phyloP scores from a whole-genome alignment of 306 rosid species.

The Boehmeria nivea region DNA sequence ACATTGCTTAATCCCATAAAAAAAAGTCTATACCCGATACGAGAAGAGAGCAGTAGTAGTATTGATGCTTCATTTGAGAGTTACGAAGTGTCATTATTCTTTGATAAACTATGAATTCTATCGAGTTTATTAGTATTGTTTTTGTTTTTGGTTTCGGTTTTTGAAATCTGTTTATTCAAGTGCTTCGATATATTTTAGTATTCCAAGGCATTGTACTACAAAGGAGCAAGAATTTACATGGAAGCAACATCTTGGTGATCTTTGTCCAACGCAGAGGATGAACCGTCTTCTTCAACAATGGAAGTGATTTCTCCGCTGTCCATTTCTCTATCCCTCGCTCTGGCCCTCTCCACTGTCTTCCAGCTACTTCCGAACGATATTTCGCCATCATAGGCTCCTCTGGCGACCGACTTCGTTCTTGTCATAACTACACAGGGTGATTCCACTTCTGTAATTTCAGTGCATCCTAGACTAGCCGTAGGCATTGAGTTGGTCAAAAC shows the following conservation, averaged over 20 bases:
- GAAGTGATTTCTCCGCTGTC: constrained; percentile 35
- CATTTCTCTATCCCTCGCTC: too few relatives aligned
- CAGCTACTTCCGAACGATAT: constrained; percentile 51
- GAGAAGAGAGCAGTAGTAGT: too few relatives aligned
- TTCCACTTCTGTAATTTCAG: constrained; percentile 18
- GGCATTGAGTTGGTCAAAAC: background rate
- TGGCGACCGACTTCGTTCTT: constrained; percentile 20
- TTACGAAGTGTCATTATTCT: too few relatives aligned
- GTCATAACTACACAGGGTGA: background rate
- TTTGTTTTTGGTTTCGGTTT: too few relatives aligned
- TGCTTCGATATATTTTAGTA: too few relatives aligned
- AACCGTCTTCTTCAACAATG: constrained; percentile 43
- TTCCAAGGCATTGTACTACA: too few relatives aligned
- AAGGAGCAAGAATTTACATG: constrained; percentile 4
- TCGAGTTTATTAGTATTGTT: too few relatives aligned
- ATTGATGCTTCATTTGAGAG: too few relatives aligned
- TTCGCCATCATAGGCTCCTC: constrained; percentile 47
- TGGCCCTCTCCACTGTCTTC: constrained; percentile 29
- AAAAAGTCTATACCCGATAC: too few relatives aligned
- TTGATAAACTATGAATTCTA: too few relatives aligned
- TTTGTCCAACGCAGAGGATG: constrained; percentile 7
- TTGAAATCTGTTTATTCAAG: too few relatives aligned
- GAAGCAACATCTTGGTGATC: constrained; percentile 6
- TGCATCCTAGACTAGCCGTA: background rate
- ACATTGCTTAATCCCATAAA: too few relatives aligned